Evolutionary conservation across 2,329 filamentous ascomycete species (phyloP).

Genomic region (Fusarium sp.): DNA sequence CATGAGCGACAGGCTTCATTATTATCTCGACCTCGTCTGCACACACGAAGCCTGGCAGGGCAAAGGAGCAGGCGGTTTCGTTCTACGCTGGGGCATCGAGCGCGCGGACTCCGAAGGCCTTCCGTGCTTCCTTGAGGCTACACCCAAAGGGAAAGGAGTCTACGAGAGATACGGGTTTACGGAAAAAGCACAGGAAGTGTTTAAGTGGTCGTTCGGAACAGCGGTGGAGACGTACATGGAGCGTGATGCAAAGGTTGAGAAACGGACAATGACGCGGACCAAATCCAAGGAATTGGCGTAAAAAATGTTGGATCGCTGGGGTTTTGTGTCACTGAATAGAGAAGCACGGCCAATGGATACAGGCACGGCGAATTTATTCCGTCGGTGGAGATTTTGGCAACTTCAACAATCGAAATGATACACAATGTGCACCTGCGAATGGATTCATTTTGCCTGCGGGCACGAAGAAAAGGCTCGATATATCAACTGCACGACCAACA

Average conservation of each 20-base stretch:
- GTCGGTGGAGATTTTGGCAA: background rate
- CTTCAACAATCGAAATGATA: conserved; percentile 17
- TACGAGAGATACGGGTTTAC: conserved; percentile 62
- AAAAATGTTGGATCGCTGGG: conserved; percentile 8
- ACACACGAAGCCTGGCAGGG: conserved; percentile 57
- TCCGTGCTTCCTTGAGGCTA: conserved; percentile 63
- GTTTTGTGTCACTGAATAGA: conserved; percentile 26
- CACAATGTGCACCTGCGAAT: conserved; percentile 38
- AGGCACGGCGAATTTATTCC: background rate
- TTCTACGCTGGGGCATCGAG: conserved; percentile 61
- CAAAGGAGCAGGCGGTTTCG: conserved; percentile 55
- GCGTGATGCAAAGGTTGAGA: conserved; percentile 35
- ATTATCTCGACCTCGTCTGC: conserved; percentile 61
- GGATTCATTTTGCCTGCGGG: conserved; percentile 26
- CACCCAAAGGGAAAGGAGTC: conserved; percentile 57
- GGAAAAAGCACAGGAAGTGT: conserved; percentile 49
- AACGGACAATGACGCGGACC: conserved; percentile 17
- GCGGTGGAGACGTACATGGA: conserved; percentile 53
- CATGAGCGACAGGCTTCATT: conserved; percentile 58
- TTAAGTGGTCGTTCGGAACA: conserved; percentile 48
- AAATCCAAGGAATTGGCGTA: conserved; percentile 15
- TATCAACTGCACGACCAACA: conserved; percentile 27
- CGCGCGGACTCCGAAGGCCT: conserved; percentile 56
- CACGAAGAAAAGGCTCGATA: conserved; percentile 37
- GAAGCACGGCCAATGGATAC: background rate